A percentile compares a stretch with the other conserved stretches of the same genome.
phyloP scores from a whole-genome alignment of 306 rosid genomes.

The Castanospermum australe region DNA sequence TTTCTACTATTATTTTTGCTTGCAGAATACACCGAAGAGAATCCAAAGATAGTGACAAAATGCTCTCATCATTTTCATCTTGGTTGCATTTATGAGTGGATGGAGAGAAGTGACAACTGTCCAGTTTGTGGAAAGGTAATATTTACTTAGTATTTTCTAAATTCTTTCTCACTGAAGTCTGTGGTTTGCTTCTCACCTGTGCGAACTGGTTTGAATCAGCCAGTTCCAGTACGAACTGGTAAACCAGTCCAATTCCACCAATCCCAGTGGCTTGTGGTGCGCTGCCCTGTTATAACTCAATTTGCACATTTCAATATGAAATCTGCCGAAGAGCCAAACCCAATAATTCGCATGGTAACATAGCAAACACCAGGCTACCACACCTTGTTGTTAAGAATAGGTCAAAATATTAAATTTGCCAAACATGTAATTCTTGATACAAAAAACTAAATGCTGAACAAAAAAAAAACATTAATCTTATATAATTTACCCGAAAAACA shows the following conservation, averaged over 20 bases:
- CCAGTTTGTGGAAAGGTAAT: conserved; percentile 99
- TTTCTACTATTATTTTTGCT: conserved; percentile 9
- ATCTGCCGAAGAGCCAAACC: not conserved
- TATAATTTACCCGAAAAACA: not conserved
- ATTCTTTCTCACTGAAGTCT: not conserved
- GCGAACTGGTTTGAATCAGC: not conserved
- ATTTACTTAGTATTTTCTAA: conserved; percentile 3
- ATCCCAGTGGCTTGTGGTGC: not conserved
- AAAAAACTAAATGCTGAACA: conserved; percentile 8
- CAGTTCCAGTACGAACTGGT: not conserved
- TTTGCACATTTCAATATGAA: not conserved
- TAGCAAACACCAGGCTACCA: not conserved
- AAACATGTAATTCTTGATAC: too few species aligned
- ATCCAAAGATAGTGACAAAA: conserved; percentile 91
- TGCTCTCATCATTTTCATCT: conserved; percentile 98
- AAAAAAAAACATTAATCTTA: not conserved
- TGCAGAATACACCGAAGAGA: conserved; percentile 86
- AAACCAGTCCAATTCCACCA: not conserved
- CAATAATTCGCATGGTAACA: not conserved
- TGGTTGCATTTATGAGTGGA: conserved; percentile 99
- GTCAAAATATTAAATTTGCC: not conserved
- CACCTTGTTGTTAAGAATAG: not conserved
- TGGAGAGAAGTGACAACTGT: conserved; percentile 99
- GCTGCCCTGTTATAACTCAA: not conserved
- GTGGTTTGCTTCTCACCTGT: not conserved